Conservation (phyloP, 129 eudicot genomes). For the Ambrosia trifida region DNA sequence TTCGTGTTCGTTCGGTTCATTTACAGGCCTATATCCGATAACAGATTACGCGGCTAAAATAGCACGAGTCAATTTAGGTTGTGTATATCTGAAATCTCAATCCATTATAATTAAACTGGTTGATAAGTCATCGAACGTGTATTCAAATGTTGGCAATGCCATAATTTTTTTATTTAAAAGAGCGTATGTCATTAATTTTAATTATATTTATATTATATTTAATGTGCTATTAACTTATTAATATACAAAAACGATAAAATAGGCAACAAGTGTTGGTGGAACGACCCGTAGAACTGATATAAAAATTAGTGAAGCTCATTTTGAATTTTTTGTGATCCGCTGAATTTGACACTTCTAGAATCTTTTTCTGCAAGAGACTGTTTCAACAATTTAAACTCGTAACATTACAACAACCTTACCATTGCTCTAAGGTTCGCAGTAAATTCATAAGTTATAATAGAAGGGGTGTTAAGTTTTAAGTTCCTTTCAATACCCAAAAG, state of each 20-base stretch:
- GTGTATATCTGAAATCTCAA: background rate
- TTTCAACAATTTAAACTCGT: no score
- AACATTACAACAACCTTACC: no score
- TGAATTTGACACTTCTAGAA: no score
- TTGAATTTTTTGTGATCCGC: background rate
- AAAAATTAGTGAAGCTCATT: background rate
- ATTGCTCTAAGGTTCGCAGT: no score
- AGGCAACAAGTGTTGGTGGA: background rate
- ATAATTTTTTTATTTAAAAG: background rate
- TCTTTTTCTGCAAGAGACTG: background rate
- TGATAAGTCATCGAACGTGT: background rate
- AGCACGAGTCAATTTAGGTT: background rate
- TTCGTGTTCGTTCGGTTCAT: no score
- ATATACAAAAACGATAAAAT: background rate
- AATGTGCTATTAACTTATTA: background rate
- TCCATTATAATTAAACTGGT: background rate
- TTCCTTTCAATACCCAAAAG: constrained; percentile 5
- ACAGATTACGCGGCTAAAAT: no score
- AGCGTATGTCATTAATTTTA: background rate
- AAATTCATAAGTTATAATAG: no score
- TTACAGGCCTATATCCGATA: no score
- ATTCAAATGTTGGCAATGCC: background rate
- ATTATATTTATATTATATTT: background rate
- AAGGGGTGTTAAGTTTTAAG: background rate
- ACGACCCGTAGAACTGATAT: background rate